These are phyloP conservation scores for Naganishia antarctica DNA, from an alignment of 768 basidiomycete species.

Conservation along the genomic window DNA sequence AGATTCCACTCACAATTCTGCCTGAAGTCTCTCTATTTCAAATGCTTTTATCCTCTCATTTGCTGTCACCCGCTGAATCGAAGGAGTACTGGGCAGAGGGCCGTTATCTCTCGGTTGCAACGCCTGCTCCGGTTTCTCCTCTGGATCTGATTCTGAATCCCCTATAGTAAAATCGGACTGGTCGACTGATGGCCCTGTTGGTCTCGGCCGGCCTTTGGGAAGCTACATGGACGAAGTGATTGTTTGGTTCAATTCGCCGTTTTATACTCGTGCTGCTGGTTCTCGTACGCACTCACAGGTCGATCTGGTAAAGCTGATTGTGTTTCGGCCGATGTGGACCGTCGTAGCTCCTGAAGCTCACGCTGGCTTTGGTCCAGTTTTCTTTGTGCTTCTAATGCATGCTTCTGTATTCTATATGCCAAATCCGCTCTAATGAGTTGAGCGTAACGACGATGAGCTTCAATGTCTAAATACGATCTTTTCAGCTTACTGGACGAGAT, in stretches of 20 bases:
- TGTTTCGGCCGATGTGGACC: too few species aligned
- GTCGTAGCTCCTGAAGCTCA: too few species aligned
- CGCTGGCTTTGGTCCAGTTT: neutral
- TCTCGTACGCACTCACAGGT: too few species aligned
- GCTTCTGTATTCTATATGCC: neutral
- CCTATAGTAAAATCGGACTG: neutral
- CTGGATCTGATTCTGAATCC: neutral
- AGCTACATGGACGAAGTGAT: too few species aligned
- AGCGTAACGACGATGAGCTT: too few species aligned
- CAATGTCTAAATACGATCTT: too few species aligned
- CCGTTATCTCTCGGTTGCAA: neutral
- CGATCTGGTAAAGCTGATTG: neutral
- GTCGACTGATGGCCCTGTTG: neutral
- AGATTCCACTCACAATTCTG: constrained; percentile 67
- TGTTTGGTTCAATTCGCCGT: too few species aligned
- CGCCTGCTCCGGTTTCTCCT: neutral
- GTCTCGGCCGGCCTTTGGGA: neutral
- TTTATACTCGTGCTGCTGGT: too few species aligned
- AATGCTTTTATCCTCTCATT: constrained; percentile 8
- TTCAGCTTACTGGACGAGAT: neutral
- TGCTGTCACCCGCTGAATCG: neutral
- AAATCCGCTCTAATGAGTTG: neutral
- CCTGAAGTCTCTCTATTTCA: constrained; percentile 74
- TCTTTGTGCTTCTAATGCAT: neutral
- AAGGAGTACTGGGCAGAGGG: too few species aligned